Evolutionary conservation across 805 yeast genomes (phyloP).

Genomic region (Metschnikowia cubensis): DNA sequence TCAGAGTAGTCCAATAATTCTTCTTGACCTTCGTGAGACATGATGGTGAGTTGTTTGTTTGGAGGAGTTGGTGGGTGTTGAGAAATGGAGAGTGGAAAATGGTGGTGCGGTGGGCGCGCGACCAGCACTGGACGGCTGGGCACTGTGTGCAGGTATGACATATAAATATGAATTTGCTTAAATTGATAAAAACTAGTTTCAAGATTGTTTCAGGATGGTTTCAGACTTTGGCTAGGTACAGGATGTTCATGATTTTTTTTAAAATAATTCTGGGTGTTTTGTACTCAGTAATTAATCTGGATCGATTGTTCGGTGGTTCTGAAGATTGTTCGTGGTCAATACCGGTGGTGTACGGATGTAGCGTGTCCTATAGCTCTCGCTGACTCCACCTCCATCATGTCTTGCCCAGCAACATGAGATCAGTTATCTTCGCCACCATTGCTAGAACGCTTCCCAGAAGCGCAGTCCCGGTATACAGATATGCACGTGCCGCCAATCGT

Average conservation of each 20-base stretch:
- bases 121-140: background rate
- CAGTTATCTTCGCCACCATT: slow-evolving; percentile 5
- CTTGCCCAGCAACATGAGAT: slow-evolving; percentile 4
- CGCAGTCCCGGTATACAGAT: background rate
- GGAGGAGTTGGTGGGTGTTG: background rate
- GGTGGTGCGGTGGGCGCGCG: slow-evolving; percentile 4
- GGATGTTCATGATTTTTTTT: accelerated
- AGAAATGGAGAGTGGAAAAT: slow-evolving; percentile 2
- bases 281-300: no score
- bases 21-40: slow-evolving; percentile 98
- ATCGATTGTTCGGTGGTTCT: no score
- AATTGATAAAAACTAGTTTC: background rate
- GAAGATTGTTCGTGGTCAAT: no score
- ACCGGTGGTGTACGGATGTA: background rate
- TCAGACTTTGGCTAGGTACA: no score
- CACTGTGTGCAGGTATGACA: background rate
- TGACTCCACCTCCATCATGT: background rate
- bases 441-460: slow-evolving; percentile 2
- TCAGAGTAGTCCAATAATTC: slow-evolving; percentile 98
- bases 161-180: background rate
- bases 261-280: no score
- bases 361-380: background rate
- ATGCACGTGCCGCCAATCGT: background rate
- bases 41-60: slow-evolving; percentile 21
- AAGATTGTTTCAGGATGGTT: no score